Percentiles rank a stretch among this genome's conserved stretches.
Conservation (phyloP, 202 grass and related monocot species). For the Zizania palustris region DNA sequence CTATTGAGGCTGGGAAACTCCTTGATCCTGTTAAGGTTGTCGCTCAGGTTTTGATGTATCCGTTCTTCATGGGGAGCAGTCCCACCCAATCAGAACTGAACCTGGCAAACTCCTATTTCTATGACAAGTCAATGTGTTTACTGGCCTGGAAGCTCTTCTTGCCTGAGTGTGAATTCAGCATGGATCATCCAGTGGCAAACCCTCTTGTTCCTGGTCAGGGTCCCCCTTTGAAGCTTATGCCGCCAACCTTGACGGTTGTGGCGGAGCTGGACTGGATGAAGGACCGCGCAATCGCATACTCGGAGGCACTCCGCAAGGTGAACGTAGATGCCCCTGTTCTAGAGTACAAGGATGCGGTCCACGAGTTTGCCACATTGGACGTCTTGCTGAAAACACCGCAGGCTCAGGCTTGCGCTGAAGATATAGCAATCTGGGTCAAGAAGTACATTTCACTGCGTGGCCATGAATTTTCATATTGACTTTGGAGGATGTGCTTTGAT, state of each 20-base stretch:
- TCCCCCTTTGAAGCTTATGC: constrained; percentile 63
- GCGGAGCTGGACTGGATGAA: constrained; percentile 86
- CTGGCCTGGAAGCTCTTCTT: constrained; percentile 74
- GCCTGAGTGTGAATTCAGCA: constrained; percentile 55
- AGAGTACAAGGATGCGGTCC: constrained; percentile 75
- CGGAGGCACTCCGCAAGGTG: constrained; percentile 65
- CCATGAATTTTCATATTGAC: constrained; percentile 73
- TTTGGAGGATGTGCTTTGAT: neutral
- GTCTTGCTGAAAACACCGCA: constrained; percentile 58
- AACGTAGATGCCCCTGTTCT: constrained; percentile 72
- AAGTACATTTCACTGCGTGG: constrained; percentile 78
- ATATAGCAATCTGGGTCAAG: constrained; percentile 80
- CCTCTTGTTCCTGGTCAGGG: constrained; percentile 53
- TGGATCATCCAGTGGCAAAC: constrained; percentile 67
- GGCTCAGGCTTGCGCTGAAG: constrained; percentile 67
- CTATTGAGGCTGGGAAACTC: constrained; percentile 58
- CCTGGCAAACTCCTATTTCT: constrained; percentile 77
- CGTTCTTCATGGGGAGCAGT: constrained; percentile 65
- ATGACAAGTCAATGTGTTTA: constrained; percentile 65
- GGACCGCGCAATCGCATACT: constrained; percentile 71
- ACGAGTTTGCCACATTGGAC: constrained; percentile 75
- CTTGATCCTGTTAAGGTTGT: constrained; percentile 62
- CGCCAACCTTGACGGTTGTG: constrained; percentile 68
- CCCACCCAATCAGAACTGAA: constrained; percentile 74
- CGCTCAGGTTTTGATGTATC: constrained; percentile 79